Percentiles rank a stretch among this genome's conserved stretches.
These are phyloP conservation scores for Cyclostephanos invisitatus DNA, from an alignment of 108 stramenopile genomes.

Conservation along the genomic window DNA sequence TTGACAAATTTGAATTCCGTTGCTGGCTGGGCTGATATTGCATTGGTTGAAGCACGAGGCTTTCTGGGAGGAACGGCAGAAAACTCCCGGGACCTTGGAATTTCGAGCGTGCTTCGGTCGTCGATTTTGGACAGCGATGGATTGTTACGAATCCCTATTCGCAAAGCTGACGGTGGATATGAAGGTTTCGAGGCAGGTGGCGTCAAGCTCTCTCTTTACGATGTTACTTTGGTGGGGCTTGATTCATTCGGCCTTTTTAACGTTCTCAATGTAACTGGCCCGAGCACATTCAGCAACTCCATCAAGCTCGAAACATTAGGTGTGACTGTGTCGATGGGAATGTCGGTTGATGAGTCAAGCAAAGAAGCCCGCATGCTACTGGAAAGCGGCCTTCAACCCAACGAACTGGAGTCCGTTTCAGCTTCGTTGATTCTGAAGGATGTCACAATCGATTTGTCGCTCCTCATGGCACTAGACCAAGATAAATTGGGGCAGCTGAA, in stretches of 20 bases:
- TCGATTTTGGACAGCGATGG: conserved; percentile 53
- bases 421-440: conserved; percentile 49
- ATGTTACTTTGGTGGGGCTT: conserved; percentile 55
- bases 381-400: conserved; percentile 12
- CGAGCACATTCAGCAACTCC: conserved; percentile 53
- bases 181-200: conserved; percentile 45
- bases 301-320: conserved; percentile 48
- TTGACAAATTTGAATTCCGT: conserved; percentile 53
- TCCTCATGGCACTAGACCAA: conserved; percentile 66
- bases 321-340: conserved; percentile 39
- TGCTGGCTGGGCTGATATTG: conserved; percentile 54
- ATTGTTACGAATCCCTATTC: conserved; percentile 42
- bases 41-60: conserved; percentile 34
- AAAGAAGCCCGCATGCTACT: conserved; percentile 3
- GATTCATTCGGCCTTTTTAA: conserved; percentile 57
- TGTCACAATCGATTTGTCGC: conserved; percentile 47
- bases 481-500: conserved; percentile 33
- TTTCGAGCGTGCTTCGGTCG: conserved; percentile 48
- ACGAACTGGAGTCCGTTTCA: conserved; percentile 40
- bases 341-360: conserved; percentile 40
- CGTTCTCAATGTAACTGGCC: conserved; percentile 46
- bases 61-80: conserved; percentile 46
- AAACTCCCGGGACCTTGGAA: conserved; percentile 40
- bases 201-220: conserved; percentile 39
- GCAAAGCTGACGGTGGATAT: conserved; percentile 18